Conservation (phyloP, 2,329 filamentous ascomycete species). For the Thermothelomyces thermophilus region DNA sequence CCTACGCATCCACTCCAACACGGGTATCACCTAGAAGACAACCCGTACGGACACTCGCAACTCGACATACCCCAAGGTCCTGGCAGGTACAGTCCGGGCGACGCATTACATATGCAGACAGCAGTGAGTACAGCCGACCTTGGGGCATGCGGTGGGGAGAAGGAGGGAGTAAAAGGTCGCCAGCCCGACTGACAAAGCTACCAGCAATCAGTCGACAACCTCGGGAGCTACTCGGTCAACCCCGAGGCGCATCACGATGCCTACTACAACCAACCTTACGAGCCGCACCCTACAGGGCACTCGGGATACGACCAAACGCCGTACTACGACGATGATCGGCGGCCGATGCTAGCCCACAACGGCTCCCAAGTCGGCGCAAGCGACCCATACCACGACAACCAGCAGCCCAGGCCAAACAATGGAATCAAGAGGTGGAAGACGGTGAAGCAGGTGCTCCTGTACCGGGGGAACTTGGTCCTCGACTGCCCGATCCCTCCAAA, state of each 20-base stretch:
- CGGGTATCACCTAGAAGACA: slow-evolving; percentile 77
- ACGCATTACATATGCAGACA: slow-evolving; percentile 75
- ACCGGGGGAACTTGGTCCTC: slow-evolving; percentile 92
- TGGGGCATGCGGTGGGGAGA: neutral
- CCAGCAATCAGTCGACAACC: slow-evolving; percentile 48
- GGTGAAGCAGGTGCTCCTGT: slow-evolving; percentile 95
- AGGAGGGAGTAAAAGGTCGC: too few species aligned
- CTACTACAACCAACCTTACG: slow-evolving; percentile 79
- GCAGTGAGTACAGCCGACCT: slow-evolving; percentile 58
- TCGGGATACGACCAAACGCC: slow-evolving; percentile 38
- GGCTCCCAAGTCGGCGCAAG: slow-evolving; percentile 37
- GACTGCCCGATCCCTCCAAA: slow-evolving; percentile 92
- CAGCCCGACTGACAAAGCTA: slow-evolving; percentile 13
- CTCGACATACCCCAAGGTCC: slow-evolving; percentile 65
- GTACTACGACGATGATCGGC: slow-evolving; percentile 64
- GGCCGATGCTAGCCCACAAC: slow-evolving; percentile 68
- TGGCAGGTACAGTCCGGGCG: slow-evolving; percentile 54
- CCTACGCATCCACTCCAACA: slow-evolving; percentile 66
- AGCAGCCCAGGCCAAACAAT: slow-evolving; percentile 35
- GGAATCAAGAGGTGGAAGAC: slow-evolving; percentile 91
- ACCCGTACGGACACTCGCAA: slow-evolving; percentile 57
- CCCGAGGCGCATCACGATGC: slow-evolving; percentile 82
- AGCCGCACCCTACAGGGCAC: slow-evolving; percentile 50
- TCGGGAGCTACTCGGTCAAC: slow-evolving; percentile 60
- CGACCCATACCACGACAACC: slow-evolving; percentile 42